Evolutionary conservation across 2,329 filamentous ascomycete genomes (phyloP), one percentile per base, ranked within the genome.

Genomic region (Arthrobotrys sphaeroides): DNA sequence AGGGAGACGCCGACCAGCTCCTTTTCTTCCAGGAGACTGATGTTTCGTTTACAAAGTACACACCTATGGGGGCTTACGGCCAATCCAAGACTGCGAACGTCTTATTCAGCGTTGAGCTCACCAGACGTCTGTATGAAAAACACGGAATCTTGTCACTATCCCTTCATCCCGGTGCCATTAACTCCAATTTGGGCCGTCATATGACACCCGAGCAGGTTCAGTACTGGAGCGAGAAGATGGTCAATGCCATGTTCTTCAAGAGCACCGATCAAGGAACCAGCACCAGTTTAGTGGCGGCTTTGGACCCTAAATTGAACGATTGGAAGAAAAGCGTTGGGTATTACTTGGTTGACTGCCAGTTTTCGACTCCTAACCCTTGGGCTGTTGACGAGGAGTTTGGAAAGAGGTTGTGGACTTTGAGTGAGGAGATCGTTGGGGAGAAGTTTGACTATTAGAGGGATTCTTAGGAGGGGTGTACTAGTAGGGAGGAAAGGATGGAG

Each of bases 51-150:
- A 74, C 61, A 7, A 49, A 33, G 18, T 84, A 84, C 65, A 79
- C 79, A 0, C 73, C 77, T 0, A 85, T 84, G 81, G 78, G 81
- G 0, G 85, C 85, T 1, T 87, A 87, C 75, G 83, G 83, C 1
- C 85, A 86, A 78, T 85, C 84, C 77, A 87, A 87, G 80, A 85
- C 85, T 26, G 86, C 85, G 0, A 85, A 86, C 64, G 83, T 86
- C 13, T 79, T 86, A 45, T 85, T 85, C 73, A 83, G 81, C 0
- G 70, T 83, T 22, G 82, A 80, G 13, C 80, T 85, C 10, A 82
- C 84, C 13, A 73, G 82, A 26, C 79, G 81, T 38, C 69, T 84
- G 18, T 70, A 78, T 2, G 68, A 61, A 5, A 79, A 79, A 16
- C 47, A 74, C 28, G 81, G 82, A 0, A 81, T 85, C 18, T 78